Conservation (phyloP, 495 filamentous ascomycete genomes). For the Oleoguttula mirabilis region DNA sequence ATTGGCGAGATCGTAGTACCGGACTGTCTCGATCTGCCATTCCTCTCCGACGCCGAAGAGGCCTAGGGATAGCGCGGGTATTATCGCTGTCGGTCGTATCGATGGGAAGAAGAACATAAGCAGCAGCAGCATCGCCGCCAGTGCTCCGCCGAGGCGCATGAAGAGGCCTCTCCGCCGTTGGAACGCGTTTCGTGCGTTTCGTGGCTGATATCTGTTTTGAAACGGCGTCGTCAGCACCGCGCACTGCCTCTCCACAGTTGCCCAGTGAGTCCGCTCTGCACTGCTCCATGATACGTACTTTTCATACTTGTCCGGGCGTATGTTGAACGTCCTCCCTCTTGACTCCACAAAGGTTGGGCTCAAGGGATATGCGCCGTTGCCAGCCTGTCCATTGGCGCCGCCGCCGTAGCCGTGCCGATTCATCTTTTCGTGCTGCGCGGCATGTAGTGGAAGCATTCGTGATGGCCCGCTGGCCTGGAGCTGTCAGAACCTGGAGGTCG, state of each 20-base stretch:
- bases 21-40: slow-evolving; percentile 78
- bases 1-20: slow-evolving; percentile 89
- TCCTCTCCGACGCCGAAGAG: slow-evolving; percentile 54
- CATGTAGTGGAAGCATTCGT: slow-evolving; percentile 10
- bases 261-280: no score
- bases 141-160: slow-evolving; percentile 45
- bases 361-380: slow-evolving; percentile 10
- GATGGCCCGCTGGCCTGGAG: no score
- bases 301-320: slow-evolving; percentile 76
- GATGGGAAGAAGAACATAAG: slow-evolving; percentile 60
- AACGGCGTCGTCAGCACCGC: not conserved
- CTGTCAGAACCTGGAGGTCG: no score
- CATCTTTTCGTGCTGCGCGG: slow-evolving; percentile 36
- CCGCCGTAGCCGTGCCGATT: slow-evolving; percentile 42
- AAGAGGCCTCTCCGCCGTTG: slow-evolving; percentile 65
- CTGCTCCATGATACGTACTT: slow-evolving; percentile 20
- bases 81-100: slow-evolving; percentile 49
- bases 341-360: slow-evolving; percentile 26
- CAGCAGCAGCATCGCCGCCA: slow-evolving; percentile 46
- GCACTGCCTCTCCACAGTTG: no score
- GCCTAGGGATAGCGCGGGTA: slow-evolving; percentile 53
- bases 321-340: slow-evolving; percentile 48
- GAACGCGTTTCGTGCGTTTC: slow-evolving; percentile 54
- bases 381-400: slow-evolving; percentile 8
- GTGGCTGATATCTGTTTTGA: slow-evolving; percentile 65